Evolutionary conservation across 192 early-diverging fungal genomes (phyloP).

Genomic region (Backusella psychrophila): DNA sequence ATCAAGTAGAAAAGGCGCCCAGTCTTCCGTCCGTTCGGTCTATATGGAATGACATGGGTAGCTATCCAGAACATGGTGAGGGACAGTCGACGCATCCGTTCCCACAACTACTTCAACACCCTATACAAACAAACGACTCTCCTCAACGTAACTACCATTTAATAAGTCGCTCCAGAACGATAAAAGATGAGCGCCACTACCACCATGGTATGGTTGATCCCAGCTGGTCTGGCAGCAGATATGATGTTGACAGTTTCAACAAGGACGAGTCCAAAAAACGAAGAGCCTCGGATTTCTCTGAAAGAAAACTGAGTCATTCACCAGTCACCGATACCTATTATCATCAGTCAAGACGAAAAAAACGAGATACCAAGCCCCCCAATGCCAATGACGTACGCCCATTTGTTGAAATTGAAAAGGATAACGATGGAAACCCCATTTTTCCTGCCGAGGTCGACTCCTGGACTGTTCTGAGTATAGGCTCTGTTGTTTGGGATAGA

Average conservation of each 20-base stretch:
- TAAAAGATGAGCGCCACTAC: not conserved
- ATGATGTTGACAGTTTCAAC: not conserved
- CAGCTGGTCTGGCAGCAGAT: conserved; percentile 4
- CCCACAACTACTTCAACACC: not conserved
- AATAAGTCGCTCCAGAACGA: not conserved
- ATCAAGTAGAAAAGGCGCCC: not conserved
- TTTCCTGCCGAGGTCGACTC: conserved; percentile 77
- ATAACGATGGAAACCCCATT: conserved; percentile 62
- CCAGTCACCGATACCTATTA: conserved; percentile 4
- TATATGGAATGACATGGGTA: not conserved
- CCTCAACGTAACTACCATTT: not conserved
- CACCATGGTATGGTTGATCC: not conserved
- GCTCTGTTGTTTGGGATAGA: conserved; percentile 71
- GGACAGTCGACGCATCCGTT: not conserved
- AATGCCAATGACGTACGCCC: conserved; percentile 29
- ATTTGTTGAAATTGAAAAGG: conserved; percentile 38
- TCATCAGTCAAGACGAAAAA: conserved; percentile 26
- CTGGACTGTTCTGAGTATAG: conserved; percentile 68
- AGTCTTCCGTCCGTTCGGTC: not conserved
- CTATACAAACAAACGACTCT: not conserved
- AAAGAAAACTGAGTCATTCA: not conserved
- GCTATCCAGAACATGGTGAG: not conserved
- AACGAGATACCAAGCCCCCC: conserved; percentile 35
- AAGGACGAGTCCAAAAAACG: not conserved
- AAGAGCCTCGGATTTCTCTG: not conserved